Conservation (phyloP, 768 basidiomycete genomes). For the Lactifluus echinatus region DNA sequence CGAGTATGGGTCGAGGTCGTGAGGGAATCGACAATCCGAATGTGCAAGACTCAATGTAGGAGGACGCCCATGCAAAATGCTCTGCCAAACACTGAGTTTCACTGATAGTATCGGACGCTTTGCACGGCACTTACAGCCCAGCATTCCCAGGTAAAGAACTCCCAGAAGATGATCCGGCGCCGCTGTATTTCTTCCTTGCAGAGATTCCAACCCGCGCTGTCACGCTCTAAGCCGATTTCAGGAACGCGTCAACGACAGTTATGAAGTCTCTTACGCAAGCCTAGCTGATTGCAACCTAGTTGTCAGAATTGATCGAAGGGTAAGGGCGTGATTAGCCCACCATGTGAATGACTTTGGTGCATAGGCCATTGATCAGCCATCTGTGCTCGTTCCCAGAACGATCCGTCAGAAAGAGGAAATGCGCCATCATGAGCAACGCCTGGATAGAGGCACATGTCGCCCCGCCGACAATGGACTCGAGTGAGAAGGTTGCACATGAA, state of each 20-base stretch:
- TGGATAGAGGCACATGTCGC: conserved; percentile 41
- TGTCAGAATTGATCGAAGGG: neutral
- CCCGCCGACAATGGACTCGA: conserved; percentile 37
- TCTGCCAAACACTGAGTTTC: conserved; percentile 24
- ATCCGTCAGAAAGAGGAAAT: conserved; percentile 36
- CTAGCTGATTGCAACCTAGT: conserved; percentile 32
- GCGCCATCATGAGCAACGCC: conserved; percentile 37
- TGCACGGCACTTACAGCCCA: conserved; percentile 26
- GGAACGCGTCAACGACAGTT: neutral
- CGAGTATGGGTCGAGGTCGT: conserved; percentile 31
- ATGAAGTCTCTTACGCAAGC: conserved; percentile 36
- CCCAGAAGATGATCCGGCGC: conserved; percentile 44
- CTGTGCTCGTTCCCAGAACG: conserved; percentile 36
- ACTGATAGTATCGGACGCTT: neutral
- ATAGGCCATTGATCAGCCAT: conserved; percentile 42
- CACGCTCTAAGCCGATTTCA: conserved; percentile 35
- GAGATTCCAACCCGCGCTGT: conserved; percentile 41
- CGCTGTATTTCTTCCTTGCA: conserved; percentile 38
- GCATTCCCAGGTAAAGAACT: conserved; percentile 40
- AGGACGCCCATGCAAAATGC: conserved; percentile 43
- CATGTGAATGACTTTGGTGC: conserved; percentile 35
- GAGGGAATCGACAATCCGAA: conserved; percentile 45
- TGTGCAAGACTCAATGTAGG: conserved; percentile 39
- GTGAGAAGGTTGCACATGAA: conserved; percentile 38
- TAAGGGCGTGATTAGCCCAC: conserved; percentile 27